Evolutionary conservation across 352 stramenopile genomes (phyloP).

Genomic region (Globisporangium rhizosaccharum): DNA sequence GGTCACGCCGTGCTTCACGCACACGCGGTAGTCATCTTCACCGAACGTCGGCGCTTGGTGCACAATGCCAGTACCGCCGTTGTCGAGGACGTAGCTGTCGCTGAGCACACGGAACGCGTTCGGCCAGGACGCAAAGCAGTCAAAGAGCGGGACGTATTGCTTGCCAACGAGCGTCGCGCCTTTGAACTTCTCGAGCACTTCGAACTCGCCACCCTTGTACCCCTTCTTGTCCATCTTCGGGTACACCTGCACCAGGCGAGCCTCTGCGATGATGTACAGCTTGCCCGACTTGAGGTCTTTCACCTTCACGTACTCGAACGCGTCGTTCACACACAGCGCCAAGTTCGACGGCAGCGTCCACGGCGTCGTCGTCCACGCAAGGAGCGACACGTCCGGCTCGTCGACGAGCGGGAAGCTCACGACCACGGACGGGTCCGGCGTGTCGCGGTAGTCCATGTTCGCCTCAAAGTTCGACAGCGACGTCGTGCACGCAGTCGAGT

Average conservation of each 20-base stretch:
- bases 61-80: slow-evolving; percentile 96
- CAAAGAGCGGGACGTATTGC: slow-evolving; percentile 96
- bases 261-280: slow-evolving; percentile 92
- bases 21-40: slow-evolving; percentile 99
- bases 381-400: slow-evolving; percentile 82
- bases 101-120: slow-evolving; percentile 95
- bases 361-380: slow-evolving; percentile 99
- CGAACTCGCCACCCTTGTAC: slow-evolving; percentile 93
- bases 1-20: slow-evolving; percentile 92
- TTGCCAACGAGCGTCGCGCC: slow-evolving; percentile 93
- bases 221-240: slow-evolving; percentile 97
- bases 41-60: slow-evolving; percentile 98
- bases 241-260: slow-evolving; percentile 94
- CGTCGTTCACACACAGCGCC: slow-evolving; percentile 95
- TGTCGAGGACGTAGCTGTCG: slow-evolving; percentile 98
- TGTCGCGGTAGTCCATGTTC: slow-evolving; percentile 99
- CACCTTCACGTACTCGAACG: slow-evolving; percentile 97
- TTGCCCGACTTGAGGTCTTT: slow-evolving; percentile 91
- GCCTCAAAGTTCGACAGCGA: slow-evolving; percentile 99
- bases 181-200: slow-evolving; percentile 88
- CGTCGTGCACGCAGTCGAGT: slow-evolving; percentile 96
- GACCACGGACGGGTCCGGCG: slow-evolving; percentile 96
- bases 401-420: slow-evolving; percentile 94
- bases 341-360: slow-evolving; percentile 99
- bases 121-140: slow-evolving; percentile 89